These are phyloP conservation scores for Saturnispora besseyi DNA, from an alignment of 805 yeast genomes.

Conservation along the genomic window DNA sequence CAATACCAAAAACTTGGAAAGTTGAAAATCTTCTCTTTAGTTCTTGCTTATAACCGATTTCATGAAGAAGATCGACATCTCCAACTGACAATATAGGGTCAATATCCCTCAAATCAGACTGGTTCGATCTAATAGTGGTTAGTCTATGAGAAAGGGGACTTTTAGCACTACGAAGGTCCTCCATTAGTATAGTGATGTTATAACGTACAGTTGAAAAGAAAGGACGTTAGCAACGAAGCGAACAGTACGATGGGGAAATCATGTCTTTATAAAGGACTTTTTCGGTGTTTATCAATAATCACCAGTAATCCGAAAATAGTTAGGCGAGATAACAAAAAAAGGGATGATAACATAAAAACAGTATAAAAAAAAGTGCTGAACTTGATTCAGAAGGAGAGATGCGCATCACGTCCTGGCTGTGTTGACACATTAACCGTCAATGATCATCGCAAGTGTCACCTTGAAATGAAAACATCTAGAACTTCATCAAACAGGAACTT, in stretches of 20 bases:
- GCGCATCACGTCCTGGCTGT: background rate
- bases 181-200: background rate
- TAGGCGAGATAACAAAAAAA: background rate
- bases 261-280: background rate
- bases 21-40: conserved; percentile 52
- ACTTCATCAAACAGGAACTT: background rate
- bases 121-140: conserved; percentile 17
- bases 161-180: conserved; percentile 6
- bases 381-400: background rate
- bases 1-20: conserved; percentile 49
- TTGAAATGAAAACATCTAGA: background rate
- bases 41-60: conserved; percentile 60
- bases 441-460: background rate
- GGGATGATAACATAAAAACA: background rate
- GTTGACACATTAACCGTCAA: background rate
- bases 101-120: conserved; percentile 22
- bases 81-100: conserved; percentile 21
- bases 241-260: background rate
- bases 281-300: background rate
- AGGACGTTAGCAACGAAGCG: too few relatives aligned
- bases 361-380: background rate
- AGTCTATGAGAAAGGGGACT: conserved; percentile 15
- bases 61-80: conserved; percentile 34
- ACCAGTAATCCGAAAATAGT: background rate
- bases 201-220: too few relatives aligned